A percentile compares a stretch with the other conserved stretches of the same genome.
Conservation (phyloP, 2,329 filamentous ascomycete species). For the Sporothrix phasma region DNA sequence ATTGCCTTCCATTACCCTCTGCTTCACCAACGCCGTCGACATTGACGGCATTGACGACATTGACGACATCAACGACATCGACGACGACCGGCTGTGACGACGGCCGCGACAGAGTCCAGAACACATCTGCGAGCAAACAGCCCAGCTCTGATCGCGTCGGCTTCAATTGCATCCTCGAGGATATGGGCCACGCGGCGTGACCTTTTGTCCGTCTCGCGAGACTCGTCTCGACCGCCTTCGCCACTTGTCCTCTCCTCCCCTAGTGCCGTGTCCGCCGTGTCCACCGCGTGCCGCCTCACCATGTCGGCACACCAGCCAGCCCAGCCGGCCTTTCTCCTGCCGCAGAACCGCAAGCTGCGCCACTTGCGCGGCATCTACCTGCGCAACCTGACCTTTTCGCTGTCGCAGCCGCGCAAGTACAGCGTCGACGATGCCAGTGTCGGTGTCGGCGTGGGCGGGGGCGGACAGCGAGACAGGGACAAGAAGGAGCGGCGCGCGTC, state of each 20-base stretch:
- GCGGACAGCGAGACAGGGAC: too few species aligned
- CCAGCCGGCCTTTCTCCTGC: conserved; percentile 41
- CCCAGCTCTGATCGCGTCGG: too few species aligned
- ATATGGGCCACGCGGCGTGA: neutral
- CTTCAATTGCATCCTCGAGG: neutral
- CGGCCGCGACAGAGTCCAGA: neutral
- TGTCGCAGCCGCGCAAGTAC: conserved; percentile 40
- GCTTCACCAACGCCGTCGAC: too few species aligned
- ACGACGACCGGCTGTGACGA: neutral
- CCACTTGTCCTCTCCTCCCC: too few species aligned
- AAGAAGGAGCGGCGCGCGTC: conserved; percentile 53
- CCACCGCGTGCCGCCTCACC: neutral
- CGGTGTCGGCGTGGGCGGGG: conserved; percentile 24
- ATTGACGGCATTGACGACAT: neutral
- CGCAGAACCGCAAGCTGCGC: conserved; percentile 77
- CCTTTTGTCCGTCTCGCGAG: neutral
- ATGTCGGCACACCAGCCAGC: conserved; percentile 24
- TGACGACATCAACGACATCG: neutral
- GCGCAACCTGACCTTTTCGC: conserved; percentile 68
- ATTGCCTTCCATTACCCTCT: neutral
- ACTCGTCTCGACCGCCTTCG: neutral
- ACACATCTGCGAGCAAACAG: too few species aligned
- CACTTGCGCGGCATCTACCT: conserved; percentile 81
- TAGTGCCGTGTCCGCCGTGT: too few species aligned
- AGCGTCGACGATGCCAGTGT: conserved; percentile 78